Conservation (phyloP, 495 filamentous ascomycete genomes). For the Saxophila tyrrhenica region DNA sequence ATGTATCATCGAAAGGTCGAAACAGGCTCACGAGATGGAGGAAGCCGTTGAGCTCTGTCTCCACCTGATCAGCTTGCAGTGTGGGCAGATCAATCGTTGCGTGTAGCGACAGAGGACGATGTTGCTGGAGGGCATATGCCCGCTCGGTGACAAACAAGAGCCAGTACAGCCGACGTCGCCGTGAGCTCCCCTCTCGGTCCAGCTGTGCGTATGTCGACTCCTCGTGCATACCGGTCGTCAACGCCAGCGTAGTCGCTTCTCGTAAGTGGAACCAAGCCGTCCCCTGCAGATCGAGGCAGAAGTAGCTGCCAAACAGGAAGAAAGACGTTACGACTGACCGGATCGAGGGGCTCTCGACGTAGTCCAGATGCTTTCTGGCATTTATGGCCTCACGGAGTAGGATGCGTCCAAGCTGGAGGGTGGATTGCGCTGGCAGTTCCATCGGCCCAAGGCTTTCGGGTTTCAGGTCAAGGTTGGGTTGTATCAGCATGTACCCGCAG, state of each 20-base stretch:
- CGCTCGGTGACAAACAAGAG: conserved; percentile 60
- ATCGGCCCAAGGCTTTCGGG: conserved; percentile 30
- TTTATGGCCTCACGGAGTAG: conserved; percentile 66
- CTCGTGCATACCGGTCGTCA: conserved; percentile 45
- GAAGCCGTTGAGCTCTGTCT: conserved; percentile 43
- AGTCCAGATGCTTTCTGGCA: conserved; percentile 63
- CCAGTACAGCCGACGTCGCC: conserved; percentile 56
- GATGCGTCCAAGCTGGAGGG: conserved; percentile 36
- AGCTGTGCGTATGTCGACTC: conserved; percentile 42
- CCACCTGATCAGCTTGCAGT: conserved; percentile 37
- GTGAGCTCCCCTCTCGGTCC: conserved; percentile 40
- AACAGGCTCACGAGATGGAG: conserved; percentile 56
- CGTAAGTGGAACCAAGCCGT: conserved; percentile 64
- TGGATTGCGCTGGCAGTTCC: conserved; percentile 8
- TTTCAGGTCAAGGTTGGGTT: conserved; percentile 56
- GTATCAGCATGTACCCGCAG: conserved; percentile 76
- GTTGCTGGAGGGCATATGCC: conserved; percentile 66
- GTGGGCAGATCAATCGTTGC: conserved; percentile 53
- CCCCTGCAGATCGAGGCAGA: conserved; percentile 58
- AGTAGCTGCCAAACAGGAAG: conserved; percentile 67
- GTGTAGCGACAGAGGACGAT: conserved; percentile 60
- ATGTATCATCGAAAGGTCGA: conserved; percentile 59
- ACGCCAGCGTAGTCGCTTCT: conserved; percentile 53
- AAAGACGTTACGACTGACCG: conserved; percentile 65
- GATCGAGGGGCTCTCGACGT: conserved; percentile 55